These are phyloP conservation scores for Blastobotrys indianensis DNA, from an alignment of 1,139 yeast species.

Conservation along the genomic window DNA sequence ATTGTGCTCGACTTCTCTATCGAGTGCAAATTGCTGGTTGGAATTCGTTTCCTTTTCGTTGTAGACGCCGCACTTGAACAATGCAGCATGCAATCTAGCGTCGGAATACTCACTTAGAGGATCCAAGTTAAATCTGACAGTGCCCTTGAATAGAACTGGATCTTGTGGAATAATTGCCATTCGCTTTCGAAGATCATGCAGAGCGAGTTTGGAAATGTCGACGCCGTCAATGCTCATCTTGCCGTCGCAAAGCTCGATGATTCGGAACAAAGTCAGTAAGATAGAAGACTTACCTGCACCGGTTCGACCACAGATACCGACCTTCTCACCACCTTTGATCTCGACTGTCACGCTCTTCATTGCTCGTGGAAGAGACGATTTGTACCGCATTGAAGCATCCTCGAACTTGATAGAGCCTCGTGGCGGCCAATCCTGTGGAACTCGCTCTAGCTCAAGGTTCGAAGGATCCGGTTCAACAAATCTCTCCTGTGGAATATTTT, in stretches of 20 bases:
- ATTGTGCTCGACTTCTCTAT: slow-evolving; percentile 61
- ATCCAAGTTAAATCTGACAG: slow-evolving; percentile 58
- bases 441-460: slow-evolving; percentile 19
- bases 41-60: neutral
- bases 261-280: slow-evolving; percentile 60
- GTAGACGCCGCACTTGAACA: neutral
- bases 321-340: slow-evolving; percentile 56
- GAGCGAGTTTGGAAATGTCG: slow-evolving; percentile 50
- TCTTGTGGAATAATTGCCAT: slow-evolving; percentile 70
- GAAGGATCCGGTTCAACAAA: slow-evolving; percentile 29
- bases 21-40: slow-evolving; percentile 51
- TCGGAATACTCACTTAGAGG: slow-evolving; percentile 49
- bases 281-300: slow-evolving; percentile 78
- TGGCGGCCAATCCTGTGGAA: slow-evolving; percentile 42
- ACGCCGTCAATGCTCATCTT: slow-evolving; percentile 49
- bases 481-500: slow-evolving; percentile 56
- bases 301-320: slow-evolving; percentile 77
- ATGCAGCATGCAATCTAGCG: slow-evolving; percentile 40
- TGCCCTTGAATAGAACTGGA: slow-evolving; percentile 60
- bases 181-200: slow-evolving; percentile 49
- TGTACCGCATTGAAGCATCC: slow-evolving; percentile 55
- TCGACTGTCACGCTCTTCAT: slow-evolving; percentile 46
- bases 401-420: slow-evolving; percentile 50
- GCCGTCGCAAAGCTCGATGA: slow-evolving; percentile 59
- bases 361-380: slow-evolving; percentile 48